These are phyloP conservation scores for Nissolia schottii DNA, from an alignment of 306 rosid genomes.

Conservation along the genomic window DNA sequence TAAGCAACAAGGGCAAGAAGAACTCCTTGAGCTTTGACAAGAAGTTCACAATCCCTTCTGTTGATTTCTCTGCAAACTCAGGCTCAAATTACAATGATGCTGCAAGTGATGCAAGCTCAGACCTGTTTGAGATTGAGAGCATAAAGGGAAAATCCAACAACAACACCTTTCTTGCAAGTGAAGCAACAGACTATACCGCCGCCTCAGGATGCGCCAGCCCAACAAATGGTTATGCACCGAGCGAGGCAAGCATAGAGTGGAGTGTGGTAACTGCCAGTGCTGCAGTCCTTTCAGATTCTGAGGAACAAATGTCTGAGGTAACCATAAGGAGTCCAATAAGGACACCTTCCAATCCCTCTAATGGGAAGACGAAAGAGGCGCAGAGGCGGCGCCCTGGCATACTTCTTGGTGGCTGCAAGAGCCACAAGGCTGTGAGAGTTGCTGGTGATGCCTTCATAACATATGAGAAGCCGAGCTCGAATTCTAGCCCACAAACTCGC, in stretches of 20 bases:
- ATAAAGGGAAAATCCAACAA: slow-evolving; percentile 43
- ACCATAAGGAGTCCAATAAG: slow-evolving; percentile 36
- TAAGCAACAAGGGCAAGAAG: slow-evolving; percentile 33
- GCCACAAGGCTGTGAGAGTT: slow-evolving; percentile 64
- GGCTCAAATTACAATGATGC: slow-evolving; percentile 40
- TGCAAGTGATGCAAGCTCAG: slow-evolving; percentile 91
- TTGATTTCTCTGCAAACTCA: slow-evolving; percentile 12
- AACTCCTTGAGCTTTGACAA: slow-evolving; percentile 55
- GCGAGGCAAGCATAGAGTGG: slow-evolving; percentile 97
- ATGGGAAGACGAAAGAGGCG: slow-evolving; percentile 35
- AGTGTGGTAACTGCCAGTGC: slow-evolving; percentile 88
- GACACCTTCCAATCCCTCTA: background rate
- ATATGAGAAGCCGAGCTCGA: slow-evolving; percentile 30
- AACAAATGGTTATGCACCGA: slow-evolving; percentile 71
- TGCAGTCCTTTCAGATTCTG: slow-evolving; percentile 61
- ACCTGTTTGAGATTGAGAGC: slow-evolving; percentile 83
- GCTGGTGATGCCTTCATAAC: slow-evolving; percentile 62
- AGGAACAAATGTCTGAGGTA: slow-evolving; percentile 44
- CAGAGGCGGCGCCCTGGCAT: slow-evolving; percentile 35
- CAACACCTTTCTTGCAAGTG: slow-evolving; percentile 44
- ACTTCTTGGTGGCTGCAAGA: slow-evolving; percentile 72
- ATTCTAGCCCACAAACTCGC: slow-evolving; percentile 16
- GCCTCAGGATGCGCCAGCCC: slow-evolving; percentile 54
- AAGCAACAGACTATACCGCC: slow-evolving; percentile 47
- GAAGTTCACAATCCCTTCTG: slow-evolving; percentile 31